A percentile compares a stretch with the other conserved stretches of the same genome.
Evolutionary conservation across 179 eudicot genomes (phyloP).

Genomic region (Spinacia oleracea): DNA sequence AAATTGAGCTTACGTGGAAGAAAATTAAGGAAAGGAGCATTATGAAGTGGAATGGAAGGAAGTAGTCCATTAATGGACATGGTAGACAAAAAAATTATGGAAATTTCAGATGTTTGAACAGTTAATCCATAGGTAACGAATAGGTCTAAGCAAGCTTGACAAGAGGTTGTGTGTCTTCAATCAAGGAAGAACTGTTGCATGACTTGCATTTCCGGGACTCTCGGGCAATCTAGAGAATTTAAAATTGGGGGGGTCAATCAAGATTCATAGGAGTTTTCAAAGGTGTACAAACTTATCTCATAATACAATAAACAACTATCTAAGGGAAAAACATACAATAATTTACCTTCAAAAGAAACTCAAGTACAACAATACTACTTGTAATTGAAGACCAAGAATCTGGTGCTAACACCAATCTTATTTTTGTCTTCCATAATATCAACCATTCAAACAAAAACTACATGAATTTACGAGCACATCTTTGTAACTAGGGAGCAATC

Average conservation of each 20-base stretch:
- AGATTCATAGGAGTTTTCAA: background rate
- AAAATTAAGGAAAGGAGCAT: constrained; percentile 25
- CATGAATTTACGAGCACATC: too few species aligned
- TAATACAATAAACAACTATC: background rate
- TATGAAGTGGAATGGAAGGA: constrained; percentile 23
- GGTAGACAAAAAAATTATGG: background rate
- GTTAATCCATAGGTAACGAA: background rate
- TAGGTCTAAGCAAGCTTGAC: background rate
- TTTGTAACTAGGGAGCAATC: too few species aligned
- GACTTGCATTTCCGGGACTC: background rate
- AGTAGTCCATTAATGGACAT: constrained; percentile 34
- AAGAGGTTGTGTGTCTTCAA: background rate
- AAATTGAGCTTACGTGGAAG: constrained; percentile 24
- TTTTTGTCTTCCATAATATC: background rate
- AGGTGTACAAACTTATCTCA: background rate
- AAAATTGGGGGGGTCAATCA: background rate
- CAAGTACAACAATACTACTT: background rate
- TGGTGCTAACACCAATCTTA: background rate
- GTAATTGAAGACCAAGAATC: background rate
- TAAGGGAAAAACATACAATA: background rate
- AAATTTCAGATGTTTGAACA: background rate
- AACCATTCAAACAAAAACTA: too few species aligned
- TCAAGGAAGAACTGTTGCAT: background rate
- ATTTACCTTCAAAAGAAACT: background rate
- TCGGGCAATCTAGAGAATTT: background rate